Conservation (phyloP, 768 basidiomycete genomes). For the Pulveroboletus sp. region DNA sequence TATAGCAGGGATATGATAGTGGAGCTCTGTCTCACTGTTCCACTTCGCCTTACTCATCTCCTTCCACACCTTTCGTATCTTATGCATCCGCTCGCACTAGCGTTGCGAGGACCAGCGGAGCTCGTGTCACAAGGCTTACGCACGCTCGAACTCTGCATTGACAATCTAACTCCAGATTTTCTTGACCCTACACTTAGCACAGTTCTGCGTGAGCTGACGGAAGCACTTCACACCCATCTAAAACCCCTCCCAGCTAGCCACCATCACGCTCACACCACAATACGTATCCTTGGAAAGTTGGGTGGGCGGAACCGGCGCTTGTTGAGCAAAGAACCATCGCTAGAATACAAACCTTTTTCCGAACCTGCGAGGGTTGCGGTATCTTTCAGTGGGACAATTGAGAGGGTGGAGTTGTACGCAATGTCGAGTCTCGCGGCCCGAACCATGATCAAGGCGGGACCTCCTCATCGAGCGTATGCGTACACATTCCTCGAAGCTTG, state of each 20-base stretch:
- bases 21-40: constrained; percentile 95
- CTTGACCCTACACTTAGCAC: constrained; percentile 92
- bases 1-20: constrained; percentile 86
- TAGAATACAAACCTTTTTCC: constrained; percentile 67
- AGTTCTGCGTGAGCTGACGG: constrained; percentile 90
- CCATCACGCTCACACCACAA: constrained; percentile 88
- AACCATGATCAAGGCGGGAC: constrained; percentile 48
- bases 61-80: constrained; percentile 92
- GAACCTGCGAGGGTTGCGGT: constrained; percentile 67
- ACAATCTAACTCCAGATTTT: constrained; percentile 97
- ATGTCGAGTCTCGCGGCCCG: constrained; percentile 61
- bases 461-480: constrained; percentile 45
- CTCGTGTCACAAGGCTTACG: constrained; percentile 92
- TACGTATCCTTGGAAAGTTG: constrained; percentile 93
- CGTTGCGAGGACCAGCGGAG: constrained; percentile 81
- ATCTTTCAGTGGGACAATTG: constrained; percentile 64
- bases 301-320: constrained; percentile 91
- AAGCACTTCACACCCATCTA: constrained; percentile 85
- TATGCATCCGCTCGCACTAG: constrained; percentile 93
- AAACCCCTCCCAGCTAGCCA: constrained; percentile 88
- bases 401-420: constrained; percentile 63
- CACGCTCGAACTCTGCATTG: constrained; percentile 97
- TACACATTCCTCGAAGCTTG: constrained; percentile 70
- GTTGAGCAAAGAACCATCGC: constrained; percentile 70
- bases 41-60: constrained; percentile 90